Evolutionary conservation across 225 moss, liverwort and hornwort species (phyloP), one percentile per base, ranked within the genome.

Genomic region (Pseudoscleropodium purum): DNA sequence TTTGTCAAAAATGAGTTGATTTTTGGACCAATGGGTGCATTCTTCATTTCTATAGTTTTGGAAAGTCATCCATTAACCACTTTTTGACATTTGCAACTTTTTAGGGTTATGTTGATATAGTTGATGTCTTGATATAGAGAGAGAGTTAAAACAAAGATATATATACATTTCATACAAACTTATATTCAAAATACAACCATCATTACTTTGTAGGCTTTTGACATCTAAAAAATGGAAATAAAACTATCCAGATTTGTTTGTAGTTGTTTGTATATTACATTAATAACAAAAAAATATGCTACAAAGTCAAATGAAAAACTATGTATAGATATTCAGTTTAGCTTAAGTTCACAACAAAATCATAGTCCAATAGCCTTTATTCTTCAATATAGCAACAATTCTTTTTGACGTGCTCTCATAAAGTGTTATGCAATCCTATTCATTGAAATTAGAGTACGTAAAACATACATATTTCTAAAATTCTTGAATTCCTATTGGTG

Each of bases 391-490:
- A 16, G 17, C 16, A 73, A 17, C 9, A 27, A 43, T 73, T 26
- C 15, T 25, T 4, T 4, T 73, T 29, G 5, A 16, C 10, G 29
- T 16, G 1, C 4, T 73, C 16, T 16, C 1, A 43, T 6, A 9
- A 17, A 45, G 5, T 0, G 0, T 1, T 10, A 43, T 29, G 8
- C 5, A 73, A 43, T 43, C 41, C 5, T 73, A 8, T 43, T 27
- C 10, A 16, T 73, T 43, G 2, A 27, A 73, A 27, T 27, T 43
- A 9, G 5, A 8, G 0, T 43, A 13, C 0, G 25, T 0, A 43
- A 0, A 41, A 15, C 2, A 27, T 6, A 29, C 0, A 73, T 1
- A 2, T 1, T 27, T 6, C 10, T 16, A 43, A 2, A 72, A 73
- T 43, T 43, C 29, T 73, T 73, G 9, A 27, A 16, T 43, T 29